A percentile compares a stretch with the other conserved stretches of the same genome.
These are phyloP conservation scores for Huntiella bhutanensis DNA, from an alignment of 2,329 filamentous ascomycete species.

Conservation along the genomic window DNA sequence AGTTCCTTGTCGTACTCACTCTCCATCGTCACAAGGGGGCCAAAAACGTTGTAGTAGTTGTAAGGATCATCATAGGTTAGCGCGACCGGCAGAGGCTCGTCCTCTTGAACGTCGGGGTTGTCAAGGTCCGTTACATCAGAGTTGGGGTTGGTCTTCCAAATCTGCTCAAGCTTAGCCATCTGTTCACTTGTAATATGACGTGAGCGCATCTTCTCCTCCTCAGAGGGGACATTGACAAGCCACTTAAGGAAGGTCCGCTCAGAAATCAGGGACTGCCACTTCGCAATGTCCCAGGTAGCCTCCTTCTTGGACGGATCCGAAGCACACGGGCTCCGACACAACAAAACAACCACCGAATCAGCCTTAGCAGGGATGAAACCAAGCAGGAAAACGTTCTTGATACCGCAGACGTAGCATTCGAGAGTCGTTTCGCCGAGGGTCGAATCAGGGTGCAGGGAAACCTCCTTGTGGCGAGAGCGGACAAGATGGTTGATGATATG, in stretches of 20 bases:
- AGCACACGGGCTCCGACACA: slow-evolving; percentile 92
- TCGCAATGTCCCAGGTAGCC: slow-evolving; percentile 98
- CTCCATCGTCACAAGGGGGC: slow-evolving; percentile 94
- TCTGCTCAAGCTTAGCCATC: slow-evolving; percentile 89
- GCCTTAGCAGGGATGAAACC: slow-evolving; percentile 98
- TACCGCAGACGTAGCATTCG: slow-evolving; percentile 98
- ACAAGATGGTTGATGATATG: slow-evolving; percentile 98
- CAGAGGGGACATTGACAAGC: slow-evolving; percentile 76
- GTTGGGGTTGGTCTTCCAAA: slow-evolving; percentile 90
- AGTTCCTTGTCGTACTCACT: slow-evolving; percentile 98
- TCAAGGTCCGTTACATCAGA: slow-evolving; percentile 70
- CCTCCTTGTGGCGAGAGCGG: slow-evolving; percentile 93
- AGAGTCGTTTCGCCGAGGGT: slow-evolving; percentile 87
- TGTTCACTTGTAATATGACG: slow-evolving; percentile 83
- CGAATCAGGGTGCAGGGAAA: slow-evolving; percentile 85
- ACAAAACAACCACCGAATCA: slow-evolving; percentile 88
- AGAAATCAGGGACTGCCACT: slow-evolving; percentile 94
- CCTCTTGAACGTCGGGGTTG: slow-evolving; percentile 51
- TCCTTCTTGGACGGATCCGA: slow-evolving; percentile 92
- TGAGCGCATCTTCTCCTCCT: slow-evolving; percentile 88
- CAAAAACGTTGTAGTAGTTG: slow-evolving; percentile 98
- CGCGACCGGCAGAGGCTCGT: slow-evolving; percentile 82
- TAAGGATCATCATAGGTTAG: slow-evolving; percentile 93
- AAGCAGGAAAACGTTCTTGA: slow-evolving; percentile 95
- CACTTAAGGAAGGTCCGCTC: slow-evolving; percentile 87